Base-by-base conservation (phyloP, 225 moss, liverwort and hornwort genomes). In the Ulota crispa region DNA sequence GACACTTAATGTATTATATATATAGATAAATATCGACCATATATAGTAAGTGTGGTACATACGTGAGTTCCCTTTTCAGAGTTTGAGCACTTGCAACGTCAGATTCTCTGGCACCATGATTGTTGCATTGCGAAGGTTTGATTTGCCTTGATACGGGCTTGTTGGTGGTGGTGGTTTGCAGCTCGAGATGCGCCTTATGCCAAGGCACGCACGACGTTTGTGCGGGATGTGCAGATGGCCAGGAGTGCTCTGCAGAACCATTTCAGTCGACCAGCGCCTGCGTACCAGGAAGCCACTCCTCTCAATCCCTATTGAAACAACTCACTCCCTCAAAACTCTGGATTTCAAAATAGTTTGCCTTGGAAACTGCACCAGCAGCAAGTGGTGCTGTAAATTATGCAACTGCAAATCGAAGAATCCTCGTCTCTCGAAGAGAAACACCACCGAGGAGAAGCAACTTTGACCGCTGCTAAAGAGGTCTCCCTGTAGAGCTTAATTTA, bases 141-240 rank as follows among this genome's bases (percentile, higher is more conserved):
- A 68, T 76, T 37, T 28, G 21, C 28, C 28, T 16, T 50, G 50
- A 47, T 21, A 47, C 6, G 59, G 26, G 32, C 20, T 57, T 45
- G 55, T 50, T 64, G 34, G 10, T 77, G 26, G 9, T 45, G 45
- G 23, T 77, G 21, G 5, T 65, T 34, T 84, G 84, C 86, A 90
- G 90, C 90, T 77, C 86, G 88, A 70, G 90, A 88, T 23, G 90
- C 90, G 47, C 90, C 90, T 0, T 90, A 88, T 31, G 90, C 88
- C 39, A 90, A 90, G 80, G 90, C 90, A 32, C 88, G 86, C 70
- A 90, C 90, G 37, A 88, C 79, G 4, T 90, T 90, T 31, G 88
- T 90, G 63, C 88, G 90, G 3, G 90, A 90, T 41, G 77, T 90
- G 31, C 90, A 90, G 59, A 84, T 90, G 90, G 88, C 90, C 60